A percentile compares a stretch with the other conserved stretches of the same genome.
Conservation (phyloP, 176 grass and related monocot species). For the Zea mays region Zm-B73-REFERENCE-NAM-5.0 NC_050097.1:231391501-231392000, state of each 20-base stretch:
- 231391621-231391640: not conserved
- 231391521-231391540: not conserved
- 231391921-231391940: conserved; percentile 87
- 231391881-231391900: conserved; percentile 80
- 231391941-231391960: conserved; percentile 87
- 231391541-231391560: not conserved
- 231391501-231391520: not conserved
- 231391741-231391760: not conserved
- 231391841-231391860: conserved; percentile 10
- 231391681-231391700: not conserved
- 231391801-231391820: not conserved
- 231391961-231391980: conserved; percentile 73
- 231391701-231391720: not conserved
- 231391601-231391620: not conserved
- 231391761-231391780: not conserved
- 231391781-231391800: not conserved
- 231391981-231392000: conserved; percentile 44
- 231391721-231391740: not conserved
- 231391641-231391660: not conserved
- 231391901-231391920: conserved; percentile 94
- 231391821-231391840: too few relatives aligned
- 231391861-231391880: conserved; percentile 83
- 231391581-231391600: not conserved
- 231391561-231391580: not conserved
- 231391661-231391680: not conserved